Percentiles rank a stretch among this genome's conserved stretches.
Conservation (phyloP, 805 yeast genomes). For the Pichia membranifaciens region DNA sequence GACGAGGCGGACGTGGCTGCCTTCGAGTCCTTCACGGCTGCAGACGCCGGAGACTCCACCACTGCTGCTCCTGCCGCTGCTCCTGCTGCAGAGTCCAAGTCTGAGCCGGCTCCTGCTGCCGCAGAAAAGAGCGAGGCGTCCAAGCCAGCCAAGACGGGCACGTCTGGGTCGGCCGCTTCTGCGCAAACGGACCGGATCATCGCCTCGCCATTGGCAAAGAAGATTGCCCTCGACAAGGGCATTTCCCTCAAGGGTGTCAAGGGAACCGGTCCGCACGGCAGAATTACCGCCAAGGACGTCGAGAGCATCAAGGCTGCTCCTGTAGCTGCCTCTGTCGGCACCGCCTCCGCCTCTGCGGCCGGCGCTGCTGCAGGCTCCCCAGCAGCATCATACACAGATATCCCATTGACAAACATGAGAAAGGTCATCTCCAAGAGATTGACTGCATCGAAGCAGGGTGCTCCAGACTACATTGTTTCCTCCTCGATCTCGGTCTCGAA, state of each 20-base stretch:
- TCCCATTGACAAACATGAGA: conserved; percentile 89
- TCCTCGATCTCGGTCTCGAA: conserved; percentile 83
- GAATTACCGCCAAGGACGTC: conserved; percentile 87
- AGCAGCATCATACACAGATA: conserved; percentile 65
- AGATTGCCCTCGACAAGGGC: conserved; percentile 88
- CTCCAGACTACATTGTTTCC: conserved; percentile 91
- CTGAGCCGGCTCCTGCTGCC: conserved; percentile 23
- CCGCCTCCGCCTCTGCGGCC: conserved; percentile 39
- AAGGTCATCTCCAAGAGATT: conserved; percentile 87
- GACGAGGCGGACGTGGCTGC: conserved; percentile 79
- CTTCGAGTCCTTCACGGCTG: conserved; percentile 76
- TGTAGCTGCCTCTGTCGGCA: conserved; percentile 33
- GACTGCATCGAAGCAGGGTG: conserved; percentile 72
- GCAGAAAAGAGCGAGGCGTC: conserved; percentile 21
- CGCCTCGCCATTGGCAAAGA: conserved; percentile 95
- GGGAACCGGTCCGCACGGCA: conserved; percentile 94
- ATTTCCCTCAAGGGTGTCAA: conserved; percentile 74
- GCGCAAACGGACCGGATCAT: conserved; percentile 62
- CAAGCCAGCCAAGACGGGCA: conserved; percentile 27
- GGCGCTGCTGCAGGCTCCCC: conserved; percentile 44
- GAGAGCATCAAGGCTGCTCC: conserved; percentile 54
- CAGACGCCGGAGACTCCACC: conserved; percentile 62
- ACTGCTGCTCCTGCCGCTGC: conserved; percentile 39
- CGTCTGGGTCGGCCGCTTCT: conserved; percentile 33
- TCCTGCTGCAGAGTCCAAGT: conserved; percentile 27